phyloP scores from a whole-genome alignment of 345 rosid genomes.

The Eucalyptus curtisii region DNA sequence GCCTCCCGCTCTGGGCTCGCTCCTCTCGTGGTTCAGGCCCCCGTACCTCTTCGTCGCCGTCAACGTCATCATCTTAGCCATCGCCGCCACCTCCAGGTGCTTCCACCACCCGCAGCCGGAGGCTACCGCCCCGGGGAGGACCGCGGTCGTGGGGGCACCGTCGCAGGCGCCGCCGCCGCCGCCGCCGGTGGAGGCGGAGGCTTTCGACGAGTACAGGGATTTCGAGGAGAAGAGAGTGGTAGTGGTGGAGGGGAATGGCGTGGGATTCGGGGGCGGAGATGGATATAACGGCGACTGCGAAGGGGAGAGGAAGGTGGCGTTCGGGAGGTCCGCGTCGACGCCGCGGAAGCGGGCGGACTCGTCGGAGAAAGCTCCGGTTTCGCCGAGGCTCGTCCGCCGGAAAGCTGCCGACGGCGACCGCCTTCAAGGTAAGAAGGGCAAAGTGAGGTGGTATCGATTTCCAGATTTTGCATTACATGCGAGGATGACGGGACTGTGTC shows the following conservation, averaged over 20 bases:
- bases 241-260: neutral
- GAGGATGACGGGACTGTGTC: neutral
- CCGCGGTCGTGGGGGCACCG: neutral
- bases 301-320: slow-evolving; percentile 3
- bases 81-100: slow-evolving; percentile 36
- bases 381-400: slow-evolving; percentile 26
- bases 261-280: neutral
- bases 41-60: slow-evolving; percentile 37
- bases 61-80: slow-evolving; percentile 43
- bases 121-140: neutral
- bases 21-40: slow-evolving; percentile 43
- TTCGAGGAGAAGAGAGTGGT: neutral
- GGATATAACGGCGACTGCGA: neutral
- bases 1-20: neutral
- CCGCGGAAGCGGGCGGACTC: slow-evolving; percentile 1
- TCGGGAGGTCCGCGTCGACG: slow-evolving; percentile 6
- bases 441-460: neutral
- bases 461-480: neutral
- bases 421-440: neutral
- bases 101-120: neutral
- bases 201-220: neutral
- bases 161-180: neutral
- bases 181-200: neutral
- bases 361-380: slow-evolving; percentile 32
- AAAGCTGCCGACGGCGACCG: slow-evolving; percentile 1